A percentile compares a stretch with the other conserved stretches of the same genome.
Conservation (phyloP, 2,329 filamentous ascomycete species). For the Anisogramma anomala region DNA sequence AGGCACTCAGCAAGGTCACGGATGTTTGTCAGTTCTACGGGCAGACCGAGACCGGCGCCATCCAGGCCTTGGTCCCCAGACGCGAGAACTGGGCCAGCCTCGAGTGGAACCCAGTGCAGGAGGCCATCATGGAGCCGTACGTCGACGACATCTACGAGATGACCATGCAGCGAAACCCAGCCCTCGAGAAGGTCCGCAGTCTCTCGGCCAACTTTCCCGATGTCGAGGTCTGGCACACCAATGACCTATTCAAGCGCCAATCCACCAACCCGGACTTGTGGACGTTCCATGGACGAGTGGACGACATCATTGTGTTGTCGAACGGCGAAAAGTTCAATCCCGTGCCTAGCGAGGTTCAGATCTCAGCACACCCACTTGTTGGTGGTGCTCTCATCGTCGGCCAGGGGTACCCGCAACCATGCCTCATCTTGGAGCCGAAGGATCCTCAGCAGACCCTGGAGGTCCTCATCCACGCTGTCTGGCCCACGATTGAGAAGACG, state of each 20-base stretch:
- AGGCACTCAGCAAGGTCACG: conserved; percentile 15
- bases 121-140: conserved; percentile 15
- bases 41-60: conserved; percentile 15
- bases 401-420: conserved; percentile 1
- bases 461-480: conserved; percentile 2
- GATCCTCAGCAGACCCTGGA: background rate
- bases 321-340: conserved; percentile 15
- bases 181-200: conserved; percentile 11
- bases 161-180: conserved; percentile 13
- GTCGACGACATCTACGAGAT: conserved; percentile 16
- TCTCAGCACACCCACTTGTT: conserved; percentile 2
- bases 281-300: conserved; percentile 6
- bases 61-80: conserved; percentile 14
- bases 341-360: conserved; percentile 7
- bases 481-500: conserved; percentile 8
- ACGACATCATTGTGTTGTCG: conserved; percentile 7
- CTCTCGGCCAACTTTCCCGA: conserved; percentile 15
- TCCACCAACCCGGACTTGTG: conserved; percentile 2
- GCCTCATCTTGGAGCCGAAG: conserved; percentile 6
- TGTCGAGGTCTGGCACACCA: conserved; percentile 16
- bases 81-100: conserved; percentile 16
- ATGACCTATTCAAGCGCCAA: conserved; percentile 36
- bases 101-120: conserved; percentile 17
- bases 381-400: conserved; percentile 6
- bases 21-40: conserved; percentile 18